Evolutionary conservation across 768 basidiomycete species (phyloP).

Genomic region (Tricholoma flavovirens): DNA sequence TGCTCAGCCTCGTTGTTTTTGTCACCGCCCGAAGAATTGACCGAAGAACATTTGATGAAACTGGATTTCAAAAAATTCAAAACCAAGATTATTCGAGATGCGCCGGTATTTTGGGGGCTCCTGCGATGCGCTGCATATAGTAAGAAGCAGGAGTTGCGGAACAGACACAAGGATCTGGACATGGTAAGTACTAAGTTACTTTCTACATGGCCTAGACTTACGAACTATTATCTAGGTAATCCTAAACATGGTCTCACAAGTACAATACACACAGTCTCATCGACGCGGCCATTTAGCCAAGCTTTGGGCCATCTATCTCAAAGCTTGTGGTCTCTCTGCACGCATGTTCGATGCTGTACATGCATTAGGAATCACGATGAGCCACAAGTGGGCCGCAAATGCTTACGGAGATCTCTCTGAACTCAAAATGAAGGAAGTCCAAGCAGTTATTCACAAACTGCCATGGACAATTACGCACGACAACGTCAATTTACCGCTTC

Average conservation of each 20-base stretch:
- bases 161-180: too few species aligned
- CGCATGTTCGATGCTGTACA: constrained; percentile 15
- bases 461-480: constrained; percentile 17
- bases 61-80: not conserved
- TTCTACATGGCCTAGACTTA: too few species aligned
- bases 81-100: constrained; percentile 1
- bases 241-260: not conserved
- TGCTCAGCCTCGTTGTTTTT: constrained; percentile 3
- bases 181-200: too few species aligned
- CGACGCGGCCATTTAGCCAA: constrained; percentile 7
- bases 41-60: constrained; percentile 9
- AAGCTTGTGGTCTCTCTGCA: constrained; percentile 15
- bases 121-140: constrained; percentile 6
- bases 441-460: constrained; percentile 1
- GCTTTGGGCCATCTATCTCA: constrained; percentile 15
- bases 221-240: not conserved
- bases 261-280: constrained; percentile 13
- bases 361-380: constrained; percentile 14
- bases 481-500: constrained; percentile 18
- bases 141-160: constrained; percentile 2
- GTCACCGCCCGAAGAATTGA: constrained; percentile 7
- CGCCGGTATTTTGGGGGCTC: constrained; percentile 10
- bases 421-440: constrained; percentile 6
- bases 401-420: not conserved
- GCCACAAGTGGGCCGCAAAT: not conserved